Percentiles rank a stretch among this genome's conserved stretches.
These are phyloP conservation scores for Pleurotus citrinopileatus DNA, from an alignment of 768 basidiomycete genomes.

Conservation along the genomic window DNA sequence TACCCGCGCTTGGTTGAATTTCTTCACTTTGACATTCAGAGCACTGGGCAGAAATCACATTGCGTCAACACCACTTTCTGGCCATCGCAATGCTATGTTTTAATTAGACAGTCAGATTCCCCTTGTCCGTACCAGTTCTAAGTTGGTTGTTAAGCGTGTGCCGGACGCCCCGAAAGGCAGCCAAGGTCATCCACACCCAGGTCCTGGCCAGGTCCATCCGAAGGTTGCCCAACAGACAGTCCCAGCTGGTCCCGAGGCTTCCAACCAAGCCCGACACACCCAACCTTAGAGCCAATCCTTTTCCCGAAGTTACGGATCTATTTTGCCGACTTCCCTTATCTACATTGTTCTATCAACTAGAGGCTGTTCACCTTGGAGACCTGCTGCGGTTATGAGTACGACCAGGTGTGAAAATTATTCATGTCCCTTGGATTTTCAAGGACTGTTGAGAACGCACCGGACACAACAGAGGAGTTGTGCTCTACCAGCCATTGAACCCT, in stretches of 20 bases:
- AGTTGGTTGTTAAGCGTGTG: no score
- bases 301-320: slow-evolving; percentile 75
- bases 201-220: no score
- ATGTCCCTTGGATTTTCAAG: slow-evolving; percentile 78
- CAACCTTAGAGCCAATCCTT: slow-evolving; percentile 73
- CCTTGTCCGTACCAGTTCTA: no score
- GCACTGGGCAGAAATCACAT: no score
- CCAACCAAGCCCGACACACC: slow-evolving; percentile 47
- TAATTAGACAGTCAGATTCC: no score
- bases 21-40: no score
- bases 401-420: slow-evolving; percentile 67
- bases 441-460: slow-evolving; percentile 67
- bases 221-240: no score
- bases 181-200: no score
- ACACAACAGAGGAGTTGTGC: slow-evolving; percentile 69
- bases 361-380: slow-evolving; percentile 82
- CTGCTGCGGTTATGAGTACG: slow-evolving; percentile 79
- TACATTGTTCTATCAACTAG: slow-evolving; percentile 80
- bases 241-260: slow-evolving; percentile 16
- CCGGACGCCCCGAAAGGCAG: no score
- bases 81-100: no score
- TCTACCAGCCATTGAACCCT: slow-evolving; percentile 72
- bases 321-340: slow-evolving; percentile 71
- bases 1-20: no score
- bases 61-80: no score